phyloP scores from a whole-genome alignment of 148 eudicot genomes.

The Salicornia ramosissima region DNA sequence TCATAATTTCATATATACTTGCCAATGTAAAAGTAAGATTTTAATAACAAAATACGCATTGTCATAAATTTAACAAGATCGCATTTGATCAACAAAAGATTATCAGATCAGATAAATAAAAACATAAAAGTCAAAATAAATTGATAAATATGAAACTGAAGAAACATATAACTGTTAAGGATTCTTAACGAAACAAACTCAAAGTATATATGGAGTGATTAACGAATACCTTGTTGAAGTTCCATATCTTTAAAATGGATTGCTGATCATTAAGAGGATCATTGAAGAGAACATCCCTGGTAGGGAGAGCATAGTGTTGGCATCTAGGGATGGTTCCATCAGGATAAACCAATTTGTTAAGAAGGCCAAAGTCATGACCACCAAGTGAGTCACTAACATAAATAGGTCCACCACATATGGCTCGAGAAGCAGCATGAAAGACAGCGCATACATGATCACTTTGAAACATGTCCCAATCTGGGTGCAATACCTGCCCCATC shows the following conservation, averaged over 20 bases:
- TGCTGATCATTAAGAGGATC: slow-evolving; percentile 51
- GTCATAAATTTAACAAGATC: no score
- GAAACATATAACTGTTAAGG: no score
- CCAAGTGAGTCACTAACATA: slow-evolving; percentile 58
- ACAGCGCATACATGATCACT: slow-evolving; percentile 53
- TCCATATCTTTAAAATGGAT: slow-evolving; percentile 61
- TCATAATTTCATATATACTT: no score
- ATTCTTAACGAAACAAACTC: no score
- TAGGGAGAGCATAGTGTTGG: slow-evolving; percentile 51
- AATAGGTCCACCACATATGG: slow-evolving; percentile 65
- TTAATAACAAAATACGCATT: no score
- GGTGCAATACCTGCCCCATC: slow-evolving; percentile 69
- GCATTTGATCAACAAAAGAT: no score
- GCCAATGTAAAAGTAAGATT: no score
- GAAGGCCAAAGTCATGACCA: slow-evolving; percentile 51
- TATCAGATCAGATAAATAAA: no score
- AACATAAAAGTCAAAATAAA: no score
- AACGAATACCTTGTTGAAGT: slow-evolving; percentile 64
- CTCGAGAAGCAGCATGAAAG: slow-evolving; percentile 62
- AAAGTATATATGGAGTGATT: no score
- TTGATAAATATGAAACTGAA: no score
- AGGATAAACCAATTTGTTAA: slow-evolving; percentile 48
- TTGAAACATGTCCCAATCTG: slow-evolving; percentile 81
- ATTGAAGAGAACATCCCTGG: slow-evolving; percentile 61
- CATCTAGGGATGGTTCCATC: slow-evolving; percentile 66